phyloP scores from a whole-genome alignment of 2,329 filamentous ascomycete species.

The Fusarium fujikuroi region DNA sequence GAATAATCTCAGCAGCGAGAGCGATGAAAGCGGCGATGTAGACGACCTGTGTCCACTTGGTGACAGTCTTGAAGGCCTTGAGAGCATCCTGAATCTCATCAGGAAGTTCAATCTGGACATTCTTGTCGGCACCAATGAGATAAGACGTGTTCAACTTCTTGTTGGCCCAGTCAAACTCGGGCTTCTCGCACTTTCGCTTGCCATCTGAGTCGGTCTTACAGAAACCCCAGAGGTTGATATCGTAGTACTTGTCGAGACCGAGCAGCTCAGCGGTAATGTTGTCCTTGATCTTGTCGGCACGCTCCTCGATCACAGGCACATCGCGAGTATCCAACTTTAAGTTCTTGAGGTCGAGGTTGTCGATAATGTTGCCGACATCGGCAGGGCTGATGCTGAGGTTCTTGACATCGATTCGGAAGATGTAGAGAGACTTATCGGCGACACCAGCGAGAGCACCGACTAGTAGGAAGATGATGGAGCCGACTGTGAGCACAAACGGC shows the following conservation, averaged over 20 bases:
- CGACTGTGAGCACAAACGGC: conserved; percentile 84
- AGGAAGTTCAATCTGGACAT: conserved; percentile 72
- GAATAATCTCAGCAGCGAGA: conserved; percentile 76
- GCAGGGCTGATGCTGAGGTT: conserved; percentile 61
- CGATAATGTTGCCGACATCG: conserved; percentile 51
- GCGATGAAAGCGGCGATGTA: conserved; percentile 79
- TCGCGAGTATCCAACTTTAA: conserved; percentile 39
- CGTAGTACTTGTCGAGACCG: conserved; percentile 79
- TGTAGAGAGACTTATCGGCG: conserved; percentile 64
- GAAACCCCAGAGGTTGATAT: conserved; percentile 87
- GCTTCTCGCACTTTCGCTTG: conserved; percentile 73
- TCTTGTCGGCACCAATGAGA: conserved; percentile 57
- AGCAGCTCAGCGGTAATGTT: conserved; percentile 69
- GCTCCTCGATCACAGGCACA: conserved; percentile 59
- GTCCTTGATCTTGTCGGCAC: conserved; percentile 52
- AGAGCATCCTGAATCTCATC: conserved; percentile 73
- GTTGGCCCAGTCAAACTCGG: conserved; percentile 81
- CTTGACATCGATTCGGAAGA: conserved; percentile 70
- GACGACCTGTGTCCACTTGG: conserved; percentile 84
- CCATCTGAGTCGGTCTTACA: conserved; percentile 71
- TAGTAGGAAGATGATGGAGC: conserved; percentile 76
- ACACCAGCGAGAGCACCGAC: conserved; percentile 67
- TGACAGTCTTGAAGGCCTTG: conserved; percentile 76
- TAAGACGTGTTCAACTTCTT: conserved; percentile 73
- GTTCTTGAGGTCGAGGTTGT: conserved; percentile 39